Conservation (phyloP, 1,284 basidiomycete genomes). For the Veloporphyrellus conicus region DNA sequence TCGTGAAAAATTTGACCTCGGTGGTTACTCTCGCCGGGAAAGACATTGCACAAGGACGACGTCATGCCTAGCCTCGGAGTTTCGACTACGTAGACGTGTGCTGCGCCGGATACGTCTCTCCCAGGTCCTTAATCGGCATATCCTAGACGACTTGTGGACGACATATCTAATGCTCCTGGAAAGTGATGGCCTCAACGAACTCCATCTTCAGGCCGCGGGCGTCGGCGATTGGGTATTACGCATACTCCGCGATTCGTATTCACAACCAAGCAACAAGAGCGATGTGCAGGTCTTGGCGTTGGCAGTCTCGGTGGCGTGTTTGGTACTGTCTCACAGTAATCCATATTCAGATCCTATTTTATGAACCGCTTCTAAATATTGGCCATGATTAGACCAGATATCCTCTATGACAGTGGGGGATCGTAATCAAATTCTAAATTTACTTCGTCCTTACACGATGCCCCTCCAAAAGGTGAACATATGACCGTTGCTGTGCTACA, state of each 20-base stretch:
- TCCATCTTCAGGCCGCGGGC: conserved; percentile 38
- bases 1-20: conserved; percentile 49
- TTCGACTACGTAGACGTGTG: conserved; percentile 41
- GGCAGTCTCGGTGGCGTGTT: conserved; percentile 33
- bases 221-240: conserved; percentile 36
- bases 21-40: conserved; percentile 37
- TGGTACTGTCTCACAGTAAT: conserved; percentile 36
- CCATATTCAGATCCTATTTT: conserved; percentile 26
- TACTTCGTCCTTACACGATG: conserved; percentile 39
- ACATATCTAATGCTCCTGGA: conserved; percentile 52
- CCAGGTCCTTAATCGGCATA: conserved; percentile 29
- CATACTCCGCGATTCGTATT: conserved; percentile 19
- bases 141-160: conserved; percentile 47
- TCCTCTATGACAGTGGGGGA: conserved; percentile 30
- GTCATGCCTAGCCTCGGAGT: conserved; percentile 45
- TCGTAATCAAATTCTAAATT: conserved; percentile 35
- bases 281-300: conserved; percentile 24
- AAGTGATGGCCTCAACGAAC: conserved; percentile 41
- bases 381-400: conserved; percentile 35
- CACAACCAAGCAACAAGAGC: conserved; percentile 3
- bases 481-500: conserved; percentile 11
- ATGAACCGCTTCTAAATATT: conserved; percentile 23
- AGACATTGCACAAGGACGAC: conserved; percentile 33
- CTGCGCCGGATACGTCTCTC: conserved; percentile 42
- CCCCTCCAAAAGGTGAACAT: conserved; percentile 27